These are phyloP conservation scores for Fusarium setosum DNA, from an alignment of 2,329 filamentous ascomycete species.

Conservation along the genomic window DNA sequence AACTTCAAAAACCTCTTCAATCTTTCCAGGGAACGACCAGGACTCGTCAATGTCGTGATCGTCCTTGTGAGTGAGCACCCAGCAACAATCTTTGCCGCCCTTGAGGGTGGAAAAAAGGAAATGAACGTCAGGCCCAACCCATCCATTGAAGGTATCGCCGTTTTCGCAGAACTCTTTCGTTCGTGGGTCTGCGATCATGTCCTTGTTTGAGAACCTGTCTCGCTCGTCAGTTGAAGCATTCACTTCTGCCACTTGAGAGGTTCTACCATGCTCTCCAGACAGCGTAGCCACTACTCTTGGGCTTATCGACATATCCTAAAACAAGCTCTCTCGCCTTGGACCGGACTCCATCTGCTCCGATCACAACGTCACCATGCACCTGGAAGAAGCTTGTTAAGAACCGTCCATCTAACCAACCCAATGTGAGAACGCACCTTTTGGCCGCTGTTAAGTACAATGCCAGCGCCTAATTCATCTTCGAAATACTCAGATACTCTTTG, in stretches of 20 bases:
- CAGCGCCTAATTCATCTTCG: not conserved
- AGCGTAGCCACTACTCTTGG: conserved; percentile 35
- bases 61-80: conserved; percentile 64
- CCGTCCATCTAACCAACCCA: rapidly evolving
- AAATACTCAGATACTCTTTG: conserved; percentile 27
- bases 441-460: conserved; percentile 22
- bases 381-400: not conserved
- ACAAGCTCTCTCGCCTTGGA: conserved; percentile 36
- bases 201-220: conserved; percentile 51
- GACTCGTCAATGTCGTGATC: conserved; percentile 34
- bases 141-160: conserved; percentile 69
- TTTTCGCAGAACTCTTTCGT: conserved; percentile 66
- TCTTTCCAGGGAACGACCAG: conserved; percentile 33
- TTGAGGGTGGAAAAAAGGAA: conserved; percentile 68
- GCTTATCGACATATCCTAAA: conserved; percentile 23
- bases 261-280: conserved; percentile 62
- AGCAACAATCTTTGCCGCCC: conserved; percentile 56
- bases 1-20: conserved; percentile 23
- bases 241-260: not conserved
- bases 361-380: conserved; percentile 27
- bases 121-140: conserved; percentile 54
- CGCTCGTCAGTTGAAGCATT: rapidly evolving
- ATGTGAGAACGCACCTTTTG: not conserved
- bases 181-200: conserved; percentile 62
- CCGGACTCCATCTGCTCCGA: conserved; percentile 33